Evolutionary conservation across 2,329 filamentous ascomycete species (phyloP).

Genomic region (Ustulina deusta): DNA sequence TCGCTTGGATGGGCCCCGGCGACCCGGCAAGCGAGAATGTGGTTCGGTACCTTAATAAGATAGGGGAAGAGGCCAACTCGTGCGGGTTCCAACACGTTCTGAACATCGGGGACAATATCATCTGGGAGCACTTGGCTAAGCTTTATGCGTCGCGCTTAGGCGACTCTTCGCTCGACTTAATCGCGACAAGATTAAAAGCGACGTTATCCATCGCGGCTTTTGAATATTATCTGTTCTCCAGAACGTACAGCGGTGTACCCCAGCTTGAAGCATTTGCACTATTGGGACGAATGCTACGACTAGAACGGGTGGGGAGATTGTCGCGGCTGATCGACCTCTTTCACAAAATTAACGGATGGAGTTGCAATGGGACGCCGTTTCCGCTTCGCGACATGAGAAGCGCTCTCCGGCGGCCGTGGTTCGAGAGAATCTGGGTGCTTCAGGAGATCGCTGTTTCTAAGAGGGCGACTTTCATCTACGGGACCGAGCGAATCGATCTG

Average conservation of each 20-base stretch:
- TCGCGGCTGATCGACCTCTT: constrained; percentile 5
- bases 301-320: constrained; percentile 2
- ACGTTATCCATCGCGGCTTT: neutral
- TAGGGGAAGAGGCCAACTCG: constrained; percentile 2
- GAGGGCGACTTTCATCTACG: constrained; percentile 7
- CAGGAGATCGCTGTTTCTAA: constrained; percentile 7
- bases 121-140: constrained; percentile 5
- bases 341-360: constrained; percentile 6
- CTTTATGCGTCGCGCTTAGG: constrained; percentile 5
- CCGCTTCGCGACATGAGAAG: constrained; percentile 1
- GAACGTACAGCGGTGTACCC: neutral
- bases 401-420: constrained; percentile 5
- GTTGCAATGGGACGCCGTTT: constrained; percentile 7
- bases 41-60: neutral
- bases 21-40: constrained; percentile 3
- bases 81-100: constrained; percentile 8
- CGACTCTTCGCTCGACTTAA: constrained; percentile 1
- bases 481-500: constrained; percentile 5
- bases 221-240: constrained; percentile 5
- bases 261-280: constrained; percentile 2
- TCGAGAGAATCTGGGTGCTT: neutral
- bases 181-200: constrained; percentile 8
- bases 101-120: constrained; percentile 5
- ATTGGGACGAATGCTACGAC: constrained; percentile 1
- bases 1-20: constrained; percentile 16